Evolutionary conservation across 2,329 filamentous ascomycete genomes (phyloP), one percentile per base, ranked within the genome.

Genomic region (Phialophora verrucosa): DNA sequence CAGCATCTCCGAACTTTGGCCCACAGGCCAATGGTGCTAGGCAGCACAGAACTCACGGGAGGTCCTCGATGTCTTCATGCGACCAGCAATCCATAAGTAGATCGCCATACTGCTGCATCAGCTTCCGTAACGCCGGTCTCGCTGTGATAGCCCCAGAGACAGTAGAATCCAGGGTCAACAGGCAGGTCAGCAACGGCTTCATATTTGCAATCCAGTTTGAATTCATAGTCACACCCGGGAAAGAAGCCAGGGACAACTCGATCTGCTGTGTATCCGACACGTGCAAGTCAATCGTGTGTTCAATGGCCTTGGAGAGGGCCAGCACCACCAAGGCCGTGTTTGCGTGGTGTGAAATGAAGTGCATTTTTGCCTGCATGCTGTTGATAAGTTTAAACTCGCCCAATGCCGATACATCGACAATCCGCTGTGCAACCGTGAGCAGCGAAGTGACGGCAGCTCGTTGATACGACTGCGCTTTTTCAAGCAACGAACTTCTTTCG

Each of bases 81-180:
- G 65, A 64, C 65, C 65, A 67, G 27, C 62, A 64, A 17, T 67
- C 65, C 65, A 67, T 67, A 11, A 67, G 35, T 32, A 67, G 58
- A 27, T 67, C 65, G 29, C 65, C 62, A 31, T 67, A 64, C 31
- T 64, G 58, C 53, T 59, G 62, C 65, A 67, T 67, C 20, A 67
- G 65, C 11, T 23, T 44, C 47, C 59, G 47, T 20, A 67, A 55
- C 10, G 65, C 65, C 5, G 65, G 58, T n/a, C 58, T 62, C 11
- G 65, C 65, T 11, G 65, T 64, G 27, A 64, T 62, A 14, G 53
- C 27, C n/a, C 65, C 65, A 38, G 65, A 67, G 12, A 67, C 61
- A 14, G 65, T 67, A 5, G 62, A 53, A 12, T 62, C 53, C 25
- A 67, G 29, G 8, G 50, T 62, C 51, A 67, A 51, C 14, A 67